Conservation (phyloP, 345 rosid genomes). For the Mangifera indica region DNA sequence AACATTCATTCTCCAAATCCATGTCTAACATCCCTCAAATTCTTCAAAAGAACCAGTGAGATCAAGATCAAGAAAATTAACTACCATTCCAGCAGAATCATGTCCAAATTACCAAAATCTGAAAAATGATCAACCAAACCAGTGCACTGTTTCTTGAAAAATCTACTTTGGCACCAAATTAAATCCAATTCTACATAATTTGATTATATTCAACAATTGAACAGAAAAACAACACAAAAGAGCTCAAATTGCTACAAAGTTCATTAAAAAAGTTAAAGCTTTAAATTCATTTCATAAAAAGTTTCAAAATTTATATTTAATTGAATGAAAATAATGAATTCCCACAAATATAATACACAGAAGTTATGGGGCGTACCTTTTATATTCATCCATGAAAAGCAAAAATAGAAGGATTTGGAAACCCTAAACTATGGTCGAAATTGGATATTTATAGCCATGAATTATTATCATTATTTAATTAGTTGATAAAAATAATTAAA, state of each 20-base stretch:
- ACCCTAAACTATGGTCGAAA: constrained; percentile 38
- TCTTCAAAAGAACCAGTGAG: constrained; percentile 24
- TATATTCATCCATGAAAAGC: constrained; percentile 19
- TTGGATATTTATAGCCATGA: constrained; percentile 35
- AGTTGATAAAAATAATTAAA: not conserved
- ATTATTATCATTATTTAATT: not conserved
- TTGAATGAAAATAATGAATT: constrained; percentile 1
- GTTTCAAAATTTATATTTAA: constrained; percentile 12
- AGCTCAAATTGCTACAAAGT: constrained; percentile 3
- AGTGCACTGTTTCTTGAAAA: constrained; percentile 10
- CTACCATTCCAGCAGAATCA: constrained; percentile 53
- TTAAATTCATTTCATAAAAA: constrained; percentile 1
- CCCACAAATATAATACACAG: not conserved
- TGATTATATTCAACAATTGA: not conserved
- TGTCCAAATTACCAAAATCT: constrained; percentile 33
- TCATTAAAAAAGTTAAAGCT: constrained; percentile 4
- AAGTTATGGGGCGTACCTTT: constrained; percentile 42
- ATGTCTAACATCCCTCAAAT: constrained; percentile 24
- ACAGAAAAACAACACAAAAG: constrained; percentile 6
- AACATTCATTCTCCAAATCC: constrained; percentile 46
- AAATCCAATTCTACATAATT: constrained; percentile 15
- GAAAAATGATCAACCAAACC: constrained; percentile 26
- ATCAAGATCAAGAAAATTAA: constrained; percentile 57
- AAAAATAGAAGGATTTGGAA: constrained; percentile 32
- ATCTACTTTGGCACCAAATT: constrained; percentile 17